A percentile compares a stretch with the other conserved stretches of the same genome.
These are phyloP conservation scores for Trichoderma oligosporum DNA, from an alignment of 2,329 filamentous ascomycete genomes.

Conservation along the genomic window DNA sequence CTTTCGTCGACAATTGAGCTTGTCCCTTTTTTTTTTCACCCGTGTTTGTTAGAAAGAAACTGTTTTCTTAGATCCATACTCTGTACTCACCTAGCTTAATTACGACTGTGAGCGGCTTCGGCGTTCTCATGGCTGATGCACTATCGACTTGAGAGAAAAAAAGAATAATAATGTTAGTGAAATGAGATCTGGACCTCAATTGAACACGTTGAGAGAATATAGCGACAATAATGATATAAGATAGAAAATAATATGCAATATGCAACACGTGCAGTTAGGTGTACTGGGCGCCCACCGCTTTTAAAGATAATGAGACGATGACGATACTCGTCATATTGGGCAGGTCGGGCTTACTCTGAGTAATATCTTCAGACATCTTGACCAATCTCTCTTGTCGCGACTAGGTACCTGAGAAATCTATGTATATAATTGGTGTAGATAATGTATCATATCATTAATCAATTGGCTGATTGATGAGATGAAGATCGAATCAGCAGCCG, in stretches of 20 bases:
- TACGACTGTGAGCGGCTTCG: constrained; percentile 57
- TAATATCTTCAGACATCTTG: constrained; percentile 19
- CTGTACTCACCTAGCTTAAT: constrained; percentile 73
- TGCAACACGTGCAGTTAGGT: neutral
- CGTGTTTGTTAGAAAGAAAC: neutral
- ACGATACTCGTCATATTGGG: neutral
- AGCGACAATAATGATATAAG: neutral
- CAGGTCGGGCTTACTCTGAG: constrained; percentile 16
- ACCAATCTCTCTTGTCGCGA: constrained; percentile 2
- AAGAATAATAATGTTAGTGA: neutral
- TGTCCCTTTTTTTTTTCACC: constrained; percentile 65
- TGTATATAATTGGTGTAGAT: neutral
- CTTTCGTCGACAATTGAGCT: constrained; percentile 98
- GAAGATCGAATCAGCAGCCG: neutral
- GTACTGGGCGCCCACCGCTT: neutral
- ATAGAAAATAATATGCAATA: neutral
- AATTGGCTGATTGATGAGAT: neutral
- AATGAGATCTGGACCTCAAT: neutral
- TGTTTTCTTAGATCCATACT: neutral
- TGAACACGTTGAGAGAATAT: neutral
- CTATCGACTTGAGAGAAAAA: neutral
- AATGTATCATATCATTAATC: neutral
- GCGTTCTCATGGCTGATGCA: constrained; percentile 57
- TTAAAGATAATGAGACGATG: constrained; percentile 9
- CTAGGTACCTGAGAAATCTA: neutral